Conservation (phyloP, 805 yeast species). For the Wickerhamiella shivajii region DNA sequence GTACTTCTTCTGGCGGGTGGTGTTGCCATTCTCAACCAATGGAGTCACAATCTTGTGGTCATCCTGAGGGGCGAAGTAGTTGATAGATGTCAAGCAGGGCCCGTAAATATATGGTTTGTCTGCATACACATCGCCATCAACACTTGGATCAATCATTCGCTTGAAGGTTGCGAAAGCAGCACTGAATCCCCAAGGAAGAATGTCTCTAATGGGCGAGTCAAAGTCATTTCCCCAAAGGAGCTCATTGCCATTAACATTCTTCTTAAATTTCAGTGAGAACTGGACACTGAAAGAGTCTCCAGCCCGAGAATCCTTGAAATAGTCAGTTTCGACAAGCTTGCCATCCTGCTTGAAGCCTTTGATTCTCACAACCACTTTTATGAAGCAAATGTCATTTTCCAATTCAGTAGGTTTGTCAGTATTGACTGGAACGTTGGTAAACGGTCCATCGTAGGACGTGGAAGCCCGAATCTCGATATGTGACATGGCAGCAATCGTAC, state of each 20-base stretch:
- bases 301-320: no score
- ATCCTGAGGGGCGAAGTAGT: constrained; percentile 25
- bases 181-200: constrained; percentile 41
- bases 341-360: constrained; percentile 31
- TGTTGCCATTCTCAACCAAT: constrained; percentile 15
- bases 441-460: constrained; percentile 13
- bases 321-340: constrained; percentile 25
- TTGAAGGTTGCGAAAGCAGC: constrained; percentile 43
- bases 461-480: constrained; percentile 14
- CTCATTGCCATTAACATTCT: constrained; percentile 34
- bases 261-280: constrained; percentile 30
- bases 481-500: constrained; percentile 3
- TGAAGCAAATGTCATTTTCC: constrained; percentile 28
- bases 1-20: constrained; percentile 33
- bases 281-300: constrained; percentile 26
- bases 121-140: constrained; percentile 44
- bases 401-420: constrained; percentile 27
- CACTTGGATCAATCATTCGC: constrained; percentile 47
- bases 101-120: constrained; percentile 55
- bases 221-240: constrained; percentile 59
- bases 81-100: constrained; percentile 42
- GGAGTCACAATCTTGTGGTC: constrained; percentile 8
- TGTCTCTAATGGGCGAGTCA: constrained; percentile 40
- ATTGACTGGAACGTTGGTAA: constrained; percentile 31
- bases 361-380: constrained; percentile 31